Percentiles rank a stretch among this genome's conserved stretches.
phyloP scores from a whole-genome alignment of 768 basidiomycete genomes.

The Rhizopogon roseolus region DNA sequence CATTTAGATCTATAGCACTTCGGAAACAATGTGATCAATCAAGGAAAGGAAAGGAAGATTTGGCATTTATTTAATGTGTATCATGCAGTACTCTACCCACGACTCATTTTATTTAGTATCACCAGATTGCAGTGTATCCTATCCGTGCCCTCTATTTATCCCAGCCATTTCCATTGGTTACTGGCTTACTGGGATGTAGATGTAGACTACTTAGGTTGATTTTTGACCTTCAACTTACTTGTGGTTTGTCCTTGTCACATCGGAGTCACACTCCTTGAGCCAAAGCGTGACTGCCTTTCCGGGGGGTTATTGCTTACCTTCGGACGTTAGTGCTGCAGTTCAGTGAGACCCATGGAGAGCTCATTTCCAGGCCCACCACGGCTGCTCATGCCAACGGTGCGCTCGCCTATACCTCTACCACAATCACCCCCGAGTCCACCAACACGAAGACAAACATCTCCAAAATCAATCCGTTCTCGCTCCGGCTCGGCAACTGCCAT shows the following conservation, averaged over 20 bases:
- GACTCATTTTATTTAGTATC: background rate
- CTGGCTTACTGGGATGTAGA: background rate
- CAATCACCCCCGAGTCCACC: constrained; percentile 10
- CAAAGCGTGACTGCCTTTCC: background rate
- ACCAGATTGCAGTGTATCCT: background rate
- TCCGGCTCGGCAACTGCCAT: constrained; percentile 25
- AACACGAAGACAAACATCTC: constrained; percentile 20
- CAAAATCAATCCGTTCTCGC: constrained; percentile 25
- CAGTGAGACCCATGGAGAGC: constrained; percentile 1
- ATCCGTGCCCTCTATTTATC: background rate
- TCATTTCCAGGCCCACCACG: constrained; percentile 4
- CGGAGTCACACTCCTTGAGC: background rate
- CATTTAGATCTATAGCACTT: background rate
- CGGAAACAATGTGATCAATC: background rate
- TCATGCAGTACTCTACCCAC: background rate
- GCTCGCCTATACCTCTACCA: constrained; percentile 12
- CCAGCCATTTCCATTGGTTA: background rate
- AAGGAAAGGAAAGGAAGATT: background rate
- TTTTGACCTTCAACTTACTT: too few relatives aligned
- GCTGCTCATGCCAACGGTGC: constrained; percentile 30
- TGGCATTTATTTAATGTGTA: background rate
- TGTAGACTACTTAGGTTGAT: background rate
- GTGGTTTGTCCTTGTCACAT: background rate
- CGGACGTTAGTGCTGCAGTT: background rate
- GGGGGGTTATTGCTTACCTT: background rate